Base-by-base conservation (phyloP, 305 asterid species). In the Solanum hybrid region DNA sequence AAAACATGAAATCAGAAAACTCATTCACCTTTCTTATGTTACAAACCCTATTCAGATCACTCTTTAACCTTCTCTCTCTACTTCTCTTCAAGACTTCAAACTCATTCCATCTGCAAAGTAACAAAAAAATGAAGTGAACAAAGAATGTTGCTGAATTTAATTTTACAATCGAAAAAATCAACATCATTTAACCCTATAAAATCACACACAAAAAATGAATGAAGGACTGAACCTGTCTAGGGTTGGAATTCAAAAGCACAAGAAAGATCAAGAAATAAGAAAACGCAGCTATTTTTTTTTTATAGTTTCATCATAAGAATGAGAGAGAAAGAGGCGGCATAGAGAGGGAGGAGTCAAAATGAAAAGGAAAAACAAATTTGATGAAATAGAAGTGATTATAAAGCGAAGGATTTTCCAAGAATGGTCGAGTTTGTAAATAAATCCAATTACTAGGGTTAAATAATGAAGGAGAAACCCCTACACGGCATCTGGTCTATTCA, bases 191-290 rank as follows among this genome's bases (percentile, higher is more conserved):
- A 15, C 35, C 27, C 35, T 31, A 8, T 1, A 31, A 78, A 89
- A 31, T 37, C 5, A 36, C 31, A 36, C 26, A 2, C 5, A 36
- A 19, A 15, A 7, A 88, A 60, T 26, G 35, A 76, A 84, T 14
- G 38, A 71, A 75, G 85, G 75, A 78, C 75, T 31, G 88, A 90
- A 95, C 96, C 96, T 94, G 86, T 45, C 90, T 77, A 92, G 93
- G 95, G 94, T 92, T 94, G 86, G 92, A 92, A 93, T 90, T 90
- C 88, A 73, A 89, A 76, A 88, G 91, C 93, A 86, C 96, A 87
- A 56, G 29, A 86, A 17, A 8, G 11, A 60, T 60, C 72, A 60
- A 60, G 15, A 85, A 82, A 86, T 60, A 29, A 78, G 89, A 64
- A 42, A 73, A 45, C 42, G 35, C 40, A 9, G 40, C 51, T 56